Evolutionary conservation across 2,329 filamentous ascomycete genomes (phyloP), one percentile per base, ranked within the genome.

Genomic region (Colletotrichum lupini): DNA sequence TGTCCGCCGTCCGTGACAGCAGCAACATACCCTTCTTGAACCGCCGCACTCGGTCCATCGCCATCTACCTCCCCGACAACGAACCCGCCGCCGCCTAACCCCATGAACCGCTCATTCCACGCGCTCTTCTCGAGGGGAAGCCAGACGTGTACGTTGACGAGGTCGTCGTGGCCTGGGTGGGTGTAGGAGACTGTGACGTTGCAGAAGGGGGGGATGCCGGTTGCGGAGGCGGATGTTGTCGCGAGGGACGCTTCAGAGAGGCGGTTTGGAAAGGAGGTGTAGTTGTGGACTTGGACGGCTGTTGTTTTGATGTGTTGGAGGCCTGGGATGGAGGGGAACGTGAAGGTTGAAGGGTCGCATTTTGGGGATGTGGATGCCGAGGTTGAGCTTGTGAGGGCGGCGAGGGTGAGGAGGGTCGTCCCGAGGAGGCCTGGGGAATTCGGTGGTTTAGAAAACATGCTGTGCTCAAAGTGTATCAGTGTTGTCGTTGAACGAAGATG

Each of bases 1-100:
- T 73, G 68, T 32, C 78, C 78, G 1, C 75, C 78, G 56, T 80
- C 73, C 12, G 78, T 80, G 11, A 74, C 73, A 1, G 75, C 76
- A 0, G 72, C 75, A 1, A 73, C 76, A 12, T 76, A 77, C 8
- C 77, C 77, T 32, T 82, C 77, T 68, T 83, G 84, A 70, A 83
- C 79, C 71, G 87, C 83, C 3, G 35, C 35, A 11, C 60, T 35
- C 12, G 53, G 53, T 0, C 9, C n/a, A 11, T 70, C 59, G 8
- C 49, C 52, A 19, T 24, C 58, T 12, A 63, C n/a, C 0, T 68
- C 57, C 16, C 63, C 63, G 19, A 37, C 63, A 14, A 58, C 35
- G 1, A 67, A 75, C 7, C 76, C 76, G 2, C 76, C 74, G 1
- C 76, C 76, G 0, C 76, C 76, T 11, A 71, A 52, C 3, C 65